Percentiles rank a stretch among this genome's conserved stretches.
Evolutionary conservation across 176 grass and related monocot species (phyloP).

Genomic region (Pontederia paniculata): DNA sequence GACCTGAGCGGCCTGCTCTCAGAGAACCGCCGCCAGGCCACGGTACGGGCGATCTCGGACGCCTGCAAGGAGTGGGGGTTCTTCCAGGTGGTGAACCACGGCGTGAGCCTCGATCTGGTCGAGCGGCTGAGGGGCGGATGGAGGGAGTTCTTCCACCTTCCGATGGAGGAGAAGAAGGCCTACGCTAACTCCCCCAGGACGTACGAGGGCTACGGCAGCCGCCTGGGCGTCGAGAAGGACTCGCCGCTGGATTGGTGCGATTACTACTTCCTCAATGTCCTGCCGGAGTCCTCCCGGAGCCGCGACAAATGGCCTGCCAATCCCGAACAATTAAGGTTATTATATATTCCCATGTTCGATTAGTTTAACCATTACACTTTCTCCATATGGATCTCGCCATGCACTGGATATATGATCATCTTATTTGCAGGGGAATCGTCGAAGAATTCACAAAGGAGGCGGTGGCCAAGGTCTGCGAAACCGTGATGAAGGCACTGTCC

Average conservation of each 20-base stretch:
- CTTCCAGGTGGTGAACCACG: conserved; percentile 70
- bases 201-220: conserved; percentile 71
- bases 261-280: conserved; percentile 54
- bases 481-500: conserved; percentile 45
- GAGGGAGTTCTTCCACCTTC: conserved; percentile 56
- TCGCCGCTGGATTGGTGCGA: conserved; percentile 53
- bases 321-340: conserved; percentile 39
- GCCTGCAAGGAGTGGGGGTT: conserved; percentile 66
- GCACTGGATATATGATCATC: neutral
- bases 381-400: neutral
- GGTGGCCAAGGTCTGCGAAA: conserved; percentile 21
- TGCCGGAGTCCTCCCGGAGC: conserved; percentile 27
- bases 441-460: conserved; percentile 39
- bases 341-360: neutral
- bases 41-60: conserved; percentile 22
- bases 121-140: conserved; percentile 34
- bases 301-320: conserved; percentile 43
- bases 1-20: conserved; percentile 24
- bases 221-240: conserved; percentile 59
- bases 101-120: conserved; percentile 21
- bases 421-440: conserved; percentile 30
- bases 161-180: conserved; percentile 31
- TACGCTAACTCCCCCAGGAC: conserved; percentile 48
- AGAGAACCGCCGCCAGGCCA: neutral
- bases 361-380: neutral